phyloP scores from a whole-genome alignment of 331 rosid species.

The Malus hybrid region DNA sequence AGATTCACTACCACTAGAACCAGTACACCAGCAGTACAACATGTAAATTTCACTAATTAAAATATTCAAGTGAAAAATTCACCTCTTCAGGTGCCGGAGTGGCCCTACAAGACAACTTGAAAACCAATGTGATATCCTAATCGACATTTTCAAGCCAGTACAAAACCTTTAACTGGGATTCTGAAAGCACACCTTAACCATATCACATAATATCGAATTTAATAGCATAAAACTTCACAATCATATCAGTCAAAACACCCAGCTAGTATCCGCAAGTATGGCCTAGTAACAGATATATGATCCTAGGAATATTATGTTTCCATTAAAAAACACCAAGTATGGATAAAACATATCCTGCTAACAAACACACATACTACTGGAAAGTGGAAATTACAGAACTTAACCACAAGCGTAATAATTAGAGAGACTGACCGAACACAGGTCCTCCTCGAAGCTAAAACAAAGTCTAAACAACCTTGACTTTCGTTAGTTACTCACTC shows the following conservation, averaged over 20 bases:
- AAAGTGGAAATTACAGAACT: not conserved
- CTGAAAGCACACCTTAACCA: not conserved
- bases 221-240: not conserved
- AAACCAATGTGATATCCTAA: not conserved
- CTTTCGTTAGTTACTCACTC: too few species aligned
- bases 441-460: not conserved
- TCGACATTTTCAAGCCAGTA: not conserved
- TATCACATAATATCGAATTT: not conserved
- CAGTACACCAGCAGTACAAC: not conserved
- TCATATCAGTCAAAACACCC: not conserved
- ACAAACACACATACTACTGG: not conserved
- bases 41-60: not conserved
- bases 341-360: not conserved
- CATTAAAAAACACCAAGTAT: not conserved
- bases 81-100: not conserved
- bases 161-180: not conserved
- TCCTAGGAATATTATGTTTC: too few species aligned
- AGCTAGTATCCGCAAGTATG: not conserved
- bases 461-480: too few species aligned
- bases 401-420: not conserved
- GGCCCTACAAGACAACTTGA: not conserved
- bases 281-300: not conserved
- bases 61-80: not conserved
- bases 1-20: not conserved
- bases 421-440: not conserved